phyloP scores from a whole-genome alignment of 768 basidiomycete species.

The Russula ochroleuca region DNA sequence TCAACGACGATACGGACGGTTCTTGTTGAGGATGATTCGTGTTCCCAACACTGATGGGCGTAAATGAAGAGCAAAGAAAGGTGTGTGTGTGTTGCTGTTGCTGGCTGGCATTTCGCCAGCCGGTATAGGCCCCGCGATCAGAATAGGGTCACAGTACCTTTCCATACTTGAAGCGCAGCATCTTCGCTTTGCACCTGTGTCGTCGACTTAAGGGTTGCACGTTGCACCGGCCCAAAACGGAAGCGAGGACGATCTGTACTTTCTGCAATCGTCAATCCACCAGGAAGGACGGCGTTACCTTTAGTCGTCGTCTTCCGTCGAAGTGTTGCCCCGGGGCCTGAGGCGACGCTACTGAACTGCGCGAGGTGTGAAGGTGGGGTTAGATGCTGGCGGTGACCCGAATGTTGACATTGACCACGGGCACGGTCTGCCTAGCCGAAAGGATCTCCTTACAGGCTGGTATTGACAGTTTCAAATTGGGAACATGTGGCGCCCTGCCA shows the following conservation, averaged over 20 bases:
- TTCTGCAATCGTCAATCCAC: background rate
- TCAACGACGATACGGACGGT: background rate
- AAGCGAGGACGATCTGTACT: background rate
- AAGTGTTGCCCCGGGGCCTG: background rate
- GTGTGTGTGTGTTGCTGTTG: background rate
- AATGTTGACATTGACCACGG: background rate
- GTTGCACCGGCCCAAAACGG: background rate
- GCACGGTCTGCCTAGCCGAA: background rate
- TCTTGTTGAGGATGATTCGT: background rate
- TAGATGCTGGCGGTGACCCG: background rate
- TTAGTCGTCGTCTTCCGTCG: background rate
- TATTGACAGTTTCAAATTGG: background rate
- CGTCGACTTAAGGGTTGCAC: background rate
- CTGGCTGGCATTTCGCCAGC: background rate
- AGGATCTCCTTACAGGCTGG: background rate
- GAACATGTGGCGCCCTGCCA: background rate
- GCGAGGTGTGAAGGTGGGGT: background rate
- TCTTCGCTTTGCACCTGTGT: background rate
- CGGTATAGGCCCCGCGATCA: background rate
- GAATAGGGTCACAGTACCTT: background rate
- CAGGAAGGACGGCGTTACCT: background rate
- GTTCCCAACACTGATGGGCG: background rate
- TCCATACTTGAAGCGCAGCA: background rate
- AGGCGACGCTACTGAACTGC: background rate
- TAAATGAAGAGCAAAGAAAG: background rate